Base-by-base conservation (phyloP, 441 rosid species). In the Biscutella laevigata region DNA sequence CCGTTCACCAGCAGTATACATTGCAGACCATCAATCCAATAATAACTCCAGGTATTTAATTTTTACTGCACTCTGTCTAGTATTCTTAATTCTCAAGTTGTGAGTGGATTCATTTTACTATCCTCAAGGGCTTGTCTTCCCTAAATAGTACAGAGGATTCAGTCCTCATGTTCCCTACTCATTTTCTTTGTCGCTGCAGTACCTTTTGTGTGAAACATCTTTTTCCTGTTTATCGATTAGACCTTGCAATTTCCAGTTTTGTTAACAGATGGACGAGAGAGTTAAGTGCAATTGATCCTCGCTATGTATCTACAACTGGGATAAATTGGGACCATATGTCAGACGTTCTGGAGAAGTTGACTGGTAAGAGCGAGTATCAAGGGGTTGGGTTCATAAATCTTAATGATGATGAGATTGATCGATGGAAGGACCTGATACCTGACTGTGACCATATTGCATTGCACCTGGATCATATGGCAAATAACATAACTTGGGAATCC, bases 321-420 rank as follows among this genome's bases (percentile, higher is more conserved):
- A 53, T 83, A 20, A 73, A 77, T 46, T 88, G 89, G 91, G 76
- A 77, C 62, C 80, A 79, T 55, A 56, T 88, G 48, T 71, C 76
- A 14, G 60, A 61, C 47, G 46, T 77, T 54, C 63, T 83, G 36
- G 83, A 73, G 57, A 79, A 64, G 33, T 68, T 85, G 39, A 59
- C 62, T 2, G 79, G 74, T 32, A 77, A 50, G 49, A 59, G 36
- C 45, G 72, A 67, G 15, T 78, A 80, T 71, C 89, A 68, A 58
- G 95, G 88, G 17, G 64, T 82, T 55, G 97, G 86, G 33, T 71
- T 88, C 56, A 61, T 88, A 61, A 88, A 88, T 69, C 81, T 88
- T 37, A 69, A 86, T 65, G 70, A 53, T 4, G 40, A 41, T 8
- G 97, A 88, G 78, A 66, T 75, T 66, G 69, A 67, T 55, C 71